A percentile compares a stretch with the other conserved stretches of the same genome.
Evolutionary conservation across 352 stramenopile genomes (phyloP).

Genomic region (Pythium insidiosum): DNA sequence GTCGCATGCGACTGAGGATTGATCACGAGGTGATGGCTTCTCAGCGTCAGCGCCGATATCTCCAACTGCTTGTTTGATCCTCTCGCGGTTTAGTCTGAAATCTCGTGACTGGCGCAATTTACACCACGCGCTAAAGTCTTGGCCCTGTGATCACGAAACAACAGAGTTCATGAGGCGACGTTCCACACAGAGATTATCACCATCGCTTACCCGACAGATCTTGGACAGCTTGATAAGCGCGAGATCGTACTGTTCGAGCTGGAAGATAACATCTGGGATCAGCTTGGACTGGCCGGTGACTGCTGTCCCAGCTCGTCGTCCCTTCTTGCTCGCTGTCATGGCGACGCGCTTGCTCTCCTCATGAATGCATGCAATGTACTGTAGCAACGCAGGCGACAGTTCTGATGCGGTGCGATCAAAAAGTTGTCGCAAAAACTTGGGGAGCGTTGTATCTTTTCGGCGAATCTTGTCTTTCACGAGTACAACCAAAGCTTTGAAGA

Average conservation of each 20-base stretch:
- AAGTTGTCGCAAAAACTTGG: slow-evolving; percentile 30
- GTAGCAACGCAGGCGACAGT: slow-evolving; percentile 30
- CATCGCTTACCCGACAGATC: slow-evolving; percentile 30
- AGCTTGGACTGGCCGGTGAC: slow-evolving; percentile 30
- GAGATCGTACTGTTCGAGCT: slow-evolving; percentile 65
- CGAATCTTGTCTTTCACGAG: slow-evolving; percentile 34
- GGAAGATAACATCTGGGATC: slow-evolving; percentile 57
- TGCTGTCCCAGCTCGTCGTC: slow-evolving; percentile 1
- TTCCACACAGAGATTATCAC: neutral
- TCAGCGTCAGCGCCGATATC: slow-evolving; percentile 15
- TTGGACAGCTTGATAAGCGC: slow-evolving; percentile 59
- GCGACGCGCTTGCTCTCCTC: slow-evolving; percentile 32
- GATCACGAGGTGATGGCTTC: neutral
- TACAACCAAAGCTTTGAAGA: slow-evolving; percentile 45
- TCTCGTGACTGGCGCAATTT: slow-evolving; percentile 36
- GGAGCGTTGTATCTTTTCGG: slow-evolving; percentile 28
- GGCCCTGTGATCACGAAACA: slow-evolving; percentile 9
- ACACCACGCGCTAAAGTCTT: slow-evolving; percentile 46
- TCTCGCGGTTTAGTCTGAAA: slow-evolving; percentile 41
- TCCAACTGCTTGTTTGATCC: slow-evolving; percentile 11
- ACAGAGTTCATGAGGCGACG: neutral
- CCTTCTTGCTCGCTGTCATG: slow-evolving; percentile 4
- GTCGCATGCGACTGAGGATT: slow-evolving; percentile 5
- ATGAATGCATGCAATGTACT: slow-evolving; percentile 47
- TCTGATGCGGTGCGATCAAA: slow-evolving; percentile 37